These are phyloP conservation scores for Pichia sp. DNA, from an alignment of 1,139 yeast genomes.

Conservation along the genomic window DNA sequence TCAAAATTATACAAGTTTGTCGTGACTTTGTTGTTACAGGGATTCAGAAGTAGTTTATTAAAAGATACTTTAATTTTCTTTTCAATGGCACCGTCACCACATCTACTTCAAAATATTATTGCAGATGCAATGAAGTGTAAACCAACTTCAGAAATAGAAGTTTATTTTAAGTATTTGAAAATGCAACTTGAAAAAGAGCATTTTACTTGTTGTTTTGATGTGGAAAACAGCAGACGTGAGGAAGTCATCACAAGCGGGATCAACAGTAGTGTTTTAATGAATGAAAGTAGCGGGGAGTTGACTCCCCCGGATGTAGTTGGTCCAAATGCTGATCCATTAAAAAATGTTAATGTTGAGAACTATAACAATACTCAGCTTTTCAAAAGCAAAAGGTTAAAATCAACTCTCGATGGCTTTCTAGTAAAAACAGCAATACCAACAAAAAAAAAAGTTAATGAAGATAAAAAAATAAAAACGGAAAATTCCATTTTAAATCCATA, in stretches of 20 bases:
- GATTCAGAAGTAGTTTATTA: constrained; percentile 19
- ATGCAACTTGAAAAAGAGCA: constrained; percentile 22
- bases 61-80: constrained; percentile 24
- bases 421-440: too few relatives aligned
- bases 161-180: constrained; percentile 17
- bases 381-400: too few relatives aligned
- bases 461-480: too few relatives aligned
- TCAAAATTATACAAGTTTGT: constrained; percentile 20
- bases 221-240: constrained; percentile 9
- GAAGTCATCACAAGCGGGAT: constrained; percentile 5
- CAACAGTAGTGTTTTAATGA: too few relatives aligned
- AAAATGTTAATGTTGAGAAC: too few relatives aligned
- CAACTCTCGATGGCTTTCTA: too few relatives aligned
- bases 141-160: constrained; percentile 13
- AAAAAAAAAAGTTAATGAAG: too few relatives aligned
- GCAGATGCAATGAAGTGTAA: constrained; percentile 14
- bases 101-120: constrained; percentile 18
- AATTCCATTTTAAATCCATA: too few relatives aligned
- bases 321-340: too few relatives aligned
- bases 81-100: constrained; percentile 23
- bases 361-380: too few relatives aligned
- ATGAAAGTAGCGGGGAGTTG: too few relatives aligned
- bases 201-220: constrained; percentile 17
- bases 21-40: constrained; percentile 18
- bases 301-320: too few relatives aligned